Base-by-base conservation (phyloP, 768 basidiomycete species). In the Lanmaoa rubissima region DNA sequence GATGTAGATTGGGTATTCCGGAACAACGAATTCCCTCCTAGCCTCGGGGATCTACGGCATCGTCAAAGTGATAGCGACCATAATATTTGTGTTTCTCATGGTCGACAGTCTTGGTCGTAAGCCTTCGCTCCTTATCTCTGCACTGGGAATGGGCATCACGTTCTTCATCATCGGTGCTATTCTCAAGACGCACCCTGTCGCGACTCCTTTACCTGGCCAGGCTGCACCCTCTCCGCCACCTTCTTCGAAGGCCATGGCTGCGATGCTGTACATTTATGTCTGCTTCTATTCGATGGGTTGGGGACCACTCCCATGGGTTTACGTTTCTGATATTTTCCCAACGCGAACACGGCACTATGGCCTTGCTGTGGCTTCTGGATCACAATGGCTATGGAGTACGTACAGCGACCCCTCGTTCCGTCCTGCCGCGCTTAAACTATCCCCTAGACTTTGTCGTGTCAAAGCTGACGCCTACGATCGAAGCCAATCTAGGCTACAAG, bases 281-380 rank as follows among this genome's bases (percentile, higher is more conserved):
- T 87, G 86, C 69, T 92, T 92, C 72, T 94, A 93, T 71, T 89
- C 86, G 4, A 87, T 92, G 83, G 90, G 89, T 39, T 91, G 89
- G 86, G 92, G 90, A 19, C 84, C 84, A n/a, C 70, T 79, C 13
- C 87, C 80, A 16, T 80, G 73, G 76, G 82, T 89, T 21, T 88
- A 87, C 61, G 87, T 86, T 42, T 78, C 89, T 6, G 92, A 94
- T 68, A 92, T 94, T 62, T 94, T 94, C 81, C 87, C 88, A 8
- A 94, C 89, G 14, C 76, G 90, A 42, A 92, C 91, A 16, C 78
- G 92, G 54, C 87, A 91, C 63, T 92, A 87, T 63, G 92, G 92
- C 38, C 74, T 94, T 21, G 81, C 89, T 0, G 72, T 84, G 5
- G 92, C 87, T 0, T 86, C 87, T 55, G 83, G 84, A 16, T 84